Base-by-base conservation (phyloP, 1,284 basidiomycete species). In the Exobasidium rhododendri region DNA sequence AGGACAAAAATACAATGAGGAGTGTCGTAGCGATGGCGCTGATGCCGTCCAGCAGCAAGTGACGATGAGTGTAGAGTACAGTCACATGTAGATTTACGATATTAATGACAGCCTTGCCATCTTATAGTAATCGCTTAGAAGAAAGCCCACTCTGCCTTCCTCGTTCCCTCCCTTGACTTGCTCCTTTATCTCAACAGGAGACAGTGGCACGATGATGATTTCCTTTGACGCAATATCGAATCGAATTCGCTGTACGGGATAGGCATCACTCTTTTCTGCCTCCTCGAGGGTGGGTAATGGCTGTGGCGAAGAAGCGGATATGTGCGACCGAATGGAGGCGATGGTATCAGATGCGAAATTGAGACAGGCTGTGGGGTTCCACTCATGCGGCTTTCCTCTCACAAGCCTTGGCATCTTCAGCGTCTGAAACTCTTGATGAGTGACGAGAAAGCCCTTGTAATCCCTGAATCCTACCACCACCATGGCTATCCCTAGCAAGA, bases 381-480 rank as follows among this genome's bases (percentile, higher is more conserved):
- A 94, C 24, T 85, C 86, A 22, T 83, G 84, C 4, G 86, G 84
- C 69, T 88, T 89, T 1, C 64, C 70, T 13, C 76, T 59, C 3
- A 79, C 74, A 49, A 81, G 55, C 0, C 77, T 66, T 2, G 81
- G 81, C 4, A 82, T 69, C 5, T 79, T 70, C 22, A 78, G 66
- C 22, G 81, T 82, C 3, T 77, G 29, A 17, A 31, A 20, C 6
- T 45, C 30, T 24, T 49, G 29, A 35, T 67, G 63, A n/a, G 64
- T 67, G 7, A 65, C 64, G 29, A 82, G 56, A 10, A 65, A 60
- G 1, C 92, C 92, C 28, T 85, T 81, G 17, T 87, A 87, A 49
- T 89, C 91, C 56, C 94, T 87, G 80, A 97, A 98, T 13, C 94
- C 94, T 14, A 97, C 90, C 17, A 94, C 83, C 57, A 98, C 88